Base-by-base conservation (phyloP, 306 rosid genomes). In the Prunus armeniaca region DNA sequence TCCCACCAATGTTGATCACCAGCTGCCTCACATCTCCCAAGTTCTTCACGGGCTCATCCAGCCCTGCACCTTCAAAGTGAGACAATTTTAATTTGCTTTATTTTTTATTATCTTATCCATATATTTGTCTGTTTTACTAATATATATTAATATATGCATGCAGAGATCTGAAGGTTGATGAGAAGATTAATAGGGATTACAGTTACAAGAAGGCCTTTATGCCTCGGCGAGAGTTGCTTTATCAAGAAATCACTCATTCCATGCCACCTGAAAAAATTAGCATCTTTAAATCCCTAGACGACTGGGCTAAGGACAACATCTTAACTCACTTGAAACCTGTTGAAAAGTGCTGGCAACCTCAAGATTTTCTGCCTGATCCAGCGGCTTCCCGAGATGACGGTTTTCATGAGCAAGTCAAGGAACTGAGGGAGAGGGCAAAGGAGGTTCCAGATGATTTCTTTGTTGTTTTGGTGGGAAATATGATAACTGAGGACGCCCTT, bases 301-400 rank as follows among this genome's bases (percentile, higher is more conserved):
- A 69, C 80, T 93, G 98, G 98, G 98, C 98, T 72, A 88, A 91
- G 68, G 22, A 89, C 54, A 93, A 88, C 87, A 72, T 91, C 81
- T 84, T 93, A 84, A 56, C 72, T 82, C 95, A 84, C 80, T 86
- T 93, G 74, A 93, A 93, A 80, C 96, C 91, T 1, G 96, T 93
- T 20, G 96, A 93, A 69, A 93, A 91, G 81, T 91, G 98, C 38
- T 93, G 98, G 98, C 98, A 93, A 83, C 93, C 98, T 77, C 96
- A 88, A 79, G 98, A 93, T 80, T 91, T 88, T 76, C 81, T 93
- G 58, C 98, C 98, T 1, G 98, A 93, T 76, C 87, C 98, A 45
- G 73, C 90, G 62, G 75, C 86, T 34, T 34, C 38, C 38, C 38
- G 38, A 34, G 38, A 34, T 1, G 96, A 91, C 67, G 98, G 95